These are phyloP conservation scores for Penicillium crystallinum DNA, from an alignment of 495 filamentous ascomycete genomes.

Conservation along the genomic window DNA sequence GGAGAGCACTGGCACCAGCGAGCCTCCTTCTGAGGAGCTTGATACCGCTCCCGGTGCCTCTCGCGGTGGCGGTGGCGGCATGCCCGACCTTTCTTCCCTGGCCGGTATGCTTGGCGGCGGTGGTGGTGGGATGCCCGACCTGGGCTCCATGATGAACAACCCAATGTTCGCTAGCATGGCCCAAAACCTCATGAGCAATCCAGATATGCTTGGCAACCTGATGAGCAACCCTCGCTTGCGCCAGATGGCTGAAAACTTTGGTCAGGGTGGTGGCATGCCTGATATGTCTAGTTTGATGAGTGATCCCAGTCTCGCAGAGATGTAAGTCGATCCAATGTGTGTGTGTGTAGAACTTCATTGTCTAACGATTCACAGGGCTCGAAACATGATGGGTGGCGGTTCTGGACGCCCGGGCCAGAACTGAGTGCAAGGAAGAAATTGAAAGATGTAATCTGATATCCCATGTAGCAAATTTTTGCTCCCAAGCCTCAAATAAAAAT, in stretches of 20 bases:
- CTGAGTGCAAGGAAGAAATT: constrained; percentile 7
- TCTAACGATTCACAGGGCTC: constrained; percentile 51
- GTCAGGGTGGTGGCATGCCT: constrained; percentile 69
- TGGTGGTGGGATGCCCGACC: constrained; percentile 75
- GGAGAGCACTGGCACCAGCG: constrained; percentile 51
- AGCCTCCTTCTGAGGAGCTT: constrained; percentile 47
- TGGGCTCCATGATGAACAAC: constrained; percentile 85
- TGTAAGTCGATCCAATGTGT: constrained; percentile 56
- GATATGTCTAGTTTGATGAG: constrained; percentile 77
- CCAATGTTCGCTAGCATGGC: constrained; percentile 97
- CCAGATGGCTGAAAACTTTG: constrained; percentile 62
- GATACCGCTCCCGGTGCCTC: constrained; percentile 44
- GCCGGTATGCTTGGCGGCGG: constrained; percentile 66
- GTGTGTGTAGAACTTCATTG: not conserved
- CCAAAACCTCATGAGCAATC: constrained; percentile 94
- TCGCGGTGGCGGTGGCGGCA: constrained; percentile 56
- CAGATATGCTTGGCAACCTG: constrained; percentile 77
- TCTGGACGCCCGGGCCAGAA: constrained; percentile 17
- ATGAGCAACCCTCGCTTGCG: constrained; percentile 90
- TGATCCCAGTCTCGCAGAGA: constrained; percentile 85
- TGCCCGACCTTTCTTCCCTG: constrained; percentile 72
- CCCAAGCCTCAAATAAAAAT: constrained; percentile 19
- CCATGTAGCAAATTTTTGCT: constrained; percentile 14
- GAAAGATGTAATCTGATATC: constrained; percentile 21
- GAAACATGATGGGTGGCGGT: constrained; percentile 69